Percentiles rank a stretch among this genome's conserved stretches.
These are phyloP conservation scores for Fonsecaea erecta DNA, from an alignment of 2,329 filamentous ascomycete species.

Conservation along the genomic window DNA sequence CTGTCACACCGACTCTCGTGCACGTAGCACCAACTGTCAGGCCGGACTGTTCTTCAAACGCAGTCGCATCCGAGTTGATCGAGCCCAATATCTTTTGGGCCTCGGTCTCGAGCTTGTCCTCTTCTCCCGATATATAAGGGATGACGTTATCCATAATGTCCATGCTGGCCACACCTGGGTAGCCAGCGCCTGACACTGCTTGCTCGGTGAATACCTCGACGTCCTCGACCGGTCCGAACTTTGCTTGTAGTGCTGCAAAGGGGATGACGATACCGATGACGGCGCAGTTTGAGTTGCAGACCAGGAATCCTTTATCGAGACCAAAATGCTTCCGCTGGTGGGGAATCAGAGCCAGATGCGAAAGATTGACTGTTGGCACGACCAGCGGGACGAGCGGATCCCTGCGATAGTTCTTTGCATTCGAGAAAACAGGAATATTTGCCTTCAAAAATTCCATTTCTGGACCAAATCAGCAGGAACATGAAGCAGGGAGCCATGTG, in stretches of 20 bases:
- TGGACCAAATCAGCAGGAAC: conserved; percentile 43
- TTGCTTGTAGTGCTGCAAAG: conserved; percentile 83
- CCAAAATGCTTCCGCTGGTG: conserved; percentile 76
- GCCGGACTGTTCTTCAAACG: conserved; percentile 73
- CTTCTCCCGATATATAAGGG: conserved; percentile 89
- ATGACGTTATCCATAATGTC: conserved; percentile 96
- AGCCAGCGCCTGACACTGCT: conserved; percentile 86
- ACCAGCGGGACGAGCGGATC: conserved; percentile 90
- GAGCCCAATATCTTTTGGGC: conserved; percentile 89
- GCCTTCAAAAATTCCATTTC: conserved; percentile 90
- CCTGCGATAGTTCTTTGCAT: conserved; percentile 95
- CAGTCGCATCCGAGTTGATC: conserved; percentile 72
- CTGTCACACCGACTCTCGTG: conserved; percentile 91
- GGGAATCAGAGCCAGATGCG: conserved; percentile 85
- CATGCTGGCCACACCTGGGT: conserved; percentile 76
- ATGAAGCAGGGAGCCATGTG: neutral
- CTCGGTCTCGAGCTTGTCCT: conserved; percentile 94
- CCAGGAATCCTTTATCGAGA: conserved; percentile 83
- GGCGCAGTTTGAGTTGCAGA: conserved; percentile 98
- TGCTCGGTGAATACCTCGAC: conserved; percentile 94
- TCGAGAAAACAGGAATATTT: conserved; percentile 91
- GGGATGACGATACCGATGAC: conserved; percentile 96
- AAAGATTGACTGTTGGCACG: conserved; percentile 91
- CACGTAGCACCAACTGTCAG: conserved; percentile 85
- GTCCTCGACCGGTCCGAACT: conserved; percentile 75